Percentiles rank a stretch among this genome's conserved stretches.
phyloP scores from a whole-genome alignment of 2,329 filamentous ascomycete genomes.

The Fusarium beomiforme region DNA sequence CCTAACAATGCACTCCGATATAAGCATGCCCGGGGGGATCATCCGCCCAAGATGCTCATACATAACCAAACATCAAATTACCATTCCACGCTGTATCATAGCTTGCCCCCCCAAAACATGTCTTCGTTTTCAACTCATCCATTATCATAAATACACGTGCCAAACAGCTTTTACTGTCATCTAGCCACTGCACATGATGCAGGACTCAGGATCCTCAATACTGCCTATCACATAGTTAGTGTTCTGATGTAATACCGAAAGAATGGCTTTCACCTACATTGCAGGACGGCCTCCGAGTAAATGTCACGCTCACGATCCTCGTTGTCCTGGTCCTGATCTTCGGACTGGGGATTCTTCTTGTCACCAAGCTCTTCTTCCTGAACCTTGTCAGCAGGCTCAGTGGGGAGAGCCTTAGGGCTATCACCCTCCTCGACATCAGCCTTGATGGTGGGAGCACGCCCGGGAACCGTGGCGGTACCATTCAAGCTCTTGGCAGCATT shows the following conservation, averaged over 20 bases:
- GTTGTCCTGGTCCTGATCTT: constrained; percentile 77
- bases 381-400: constrained; percentile 72
- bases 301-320: constrained; percentile 88
- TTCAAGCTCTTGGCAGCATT: constrained; percentile 63
- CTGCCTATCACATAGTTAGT: constrained; percentile 69
- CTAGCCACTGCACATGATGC: constrained; percentile 97
- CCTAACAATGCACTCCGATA: constrained; percentile 36
- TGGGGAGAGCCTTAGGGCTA: constrained; percentile 80
- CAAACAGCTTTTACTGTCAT: constrained; percentile 6
- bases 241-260: background rate
- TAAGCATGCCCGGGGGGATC: constrained; percentile 21
- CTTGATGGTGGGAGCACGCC: constrained; percentile 75
- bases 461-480: constrained; percentile 73
- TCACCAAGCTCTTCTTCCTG: constrained; percentile 70
- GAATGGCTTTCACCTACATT: constrained; percentile 69
- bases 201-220: constrained; percentile 96
- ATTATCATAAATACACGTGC: constrained; percentile 44
- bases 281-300: constrained; percentile 90
- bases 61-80: constrained; percentile 38
- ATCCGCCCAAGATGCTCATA: constrained; percentile 26
- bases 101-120: constrained; percentile 39
- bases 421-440: constrained; percentile 81
- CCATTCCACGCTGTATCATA: constrained; percentile 31
- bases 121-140: constrained; percentile 46
- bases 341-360: constrained; percentile 69